Base-by-base conservation (phyloP, 2,329 filamentous ascomycete genomes). In the Penicillium sp. region DNA sequence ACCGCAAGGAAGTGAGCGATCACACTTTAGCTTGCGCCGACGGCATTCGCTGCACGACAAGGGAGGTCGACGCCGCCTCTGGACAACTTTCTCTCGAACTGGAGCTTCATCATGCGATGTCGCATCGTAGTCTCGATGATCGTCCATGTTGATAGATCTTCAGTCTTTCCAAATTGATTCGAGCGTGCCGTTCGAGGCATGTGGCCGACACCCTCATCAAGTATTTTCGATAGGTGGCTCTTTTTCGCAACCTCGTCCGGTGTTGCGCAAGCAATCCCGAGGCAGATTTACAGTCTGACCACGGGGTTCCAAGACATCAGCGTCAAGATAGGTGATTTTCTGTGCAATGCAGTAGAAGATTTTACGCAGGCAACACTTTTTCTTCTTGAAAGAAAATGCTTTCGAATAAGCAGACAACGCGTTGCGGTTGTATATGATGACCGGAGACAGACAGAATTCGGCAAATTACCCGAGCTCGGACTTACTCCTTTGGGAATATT, bases 21-120 rank as follows among this genome's bases (percentile, higher is more conserved):
- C 84, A 70, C 87, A 91, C 65, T 86, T 88, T 47, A 90, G 73
- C 68, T 91, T 91, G 36, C 87, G 79, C 24, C 85, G 80, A 35
- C 87, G 79, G 63, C 85, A 88, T 65, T 85, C 81, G 32, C 85
- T 76, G 63, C 83, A 88, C 27, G 81, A 84, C 5, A 52, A 79
- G 79, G 66, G 87, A 84, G 74, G 85, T 78, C 60, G 81, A 76
- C 72, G 85, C 79, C 54, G 61, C n/a, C 64, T 73, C 29, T 79
- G 75, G 24, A 56, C 40, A 7, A 49, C 36, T 46, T 12, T 50
- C 3, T 47, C 38, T n/a, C 34, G n/a, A 12, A 52, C 49, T 13
- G 34, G 39, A 9, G 24, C 35, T 24, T 54, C 55, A 5, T 46
- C 46, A 25, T 53, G 39, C n/a, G 46, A 44, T 5, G 39, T 11